phyloP scores from a whole-genome alignment of 768 basidiomycete species.

The Tulasnella sp. region DNA sequence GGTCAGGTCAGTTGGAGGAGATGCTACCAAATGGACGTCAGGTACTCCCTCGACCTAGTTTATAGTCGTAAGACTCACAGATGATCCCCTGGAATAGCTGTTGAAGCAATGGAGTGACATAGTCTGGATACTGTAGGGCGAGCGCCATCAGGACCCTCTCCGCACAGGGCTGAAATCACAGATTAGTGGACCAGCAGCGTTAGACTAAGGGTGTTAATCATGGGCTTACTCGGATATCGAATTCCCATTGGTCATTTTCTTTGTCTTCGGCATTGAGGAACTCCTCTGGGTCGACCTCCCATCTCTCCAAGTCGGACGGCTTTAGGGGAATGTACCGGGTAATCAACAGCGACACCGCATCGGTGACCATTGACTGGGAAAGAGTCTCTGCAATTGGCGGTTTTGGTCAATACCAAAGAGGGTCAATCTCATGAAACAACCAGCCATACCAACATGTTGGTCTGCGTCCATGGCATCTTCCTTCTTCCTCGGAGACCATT shows the following conservation, averaged over 20 bases:
- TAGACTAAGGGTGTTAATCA: background rate
- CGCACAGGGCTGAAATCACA: conserved; percentile 71
- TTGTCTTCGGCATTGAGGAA: conserved; percentile 91
- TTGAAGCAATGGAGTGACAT: conserved; percentile 67
- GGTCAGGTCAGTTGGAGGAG: conserved; percentile 54
- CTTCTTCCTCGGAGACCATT: conserved; percentile 70
- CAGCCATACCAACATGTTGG: conserved; percentile 13
- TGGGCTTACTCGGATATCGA: conserved; percentile 77
- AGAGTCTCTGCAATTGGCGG: conserved; percentile 50
- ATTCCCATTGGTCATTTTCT: conserved; percentile 92
- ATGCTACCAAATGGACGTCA: background rate
- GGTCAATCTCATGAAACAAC: background rate
- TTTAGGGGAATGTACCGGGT: conserved; percentile 85
- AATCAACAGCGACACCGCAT: conserved; percentile 74
- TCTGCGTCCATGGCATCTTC: conserved; percentile 40
- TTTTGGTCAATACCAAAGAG: conserved; percentile 26
- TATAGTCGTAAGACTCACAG: conserved; percentile 50
- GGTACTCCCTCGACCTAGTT: background rate
- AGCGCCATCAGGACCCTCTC: conserved; percentile 89
- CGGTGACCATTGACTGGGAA: conserved; percentile 69
- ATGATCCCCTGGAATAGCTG: conserved; percentile 62
- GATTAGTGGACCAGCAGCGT: background rate
- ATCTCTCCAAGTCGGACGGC: conserved; percentile 75
- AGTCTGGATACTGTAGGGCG: conserved; percentile 66
- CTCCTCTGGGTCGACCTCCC: conserved; percentile 90